Conservation (phyloP, 495 filamentous ascomycete genomes). For the Xylona heveae region DNA sequence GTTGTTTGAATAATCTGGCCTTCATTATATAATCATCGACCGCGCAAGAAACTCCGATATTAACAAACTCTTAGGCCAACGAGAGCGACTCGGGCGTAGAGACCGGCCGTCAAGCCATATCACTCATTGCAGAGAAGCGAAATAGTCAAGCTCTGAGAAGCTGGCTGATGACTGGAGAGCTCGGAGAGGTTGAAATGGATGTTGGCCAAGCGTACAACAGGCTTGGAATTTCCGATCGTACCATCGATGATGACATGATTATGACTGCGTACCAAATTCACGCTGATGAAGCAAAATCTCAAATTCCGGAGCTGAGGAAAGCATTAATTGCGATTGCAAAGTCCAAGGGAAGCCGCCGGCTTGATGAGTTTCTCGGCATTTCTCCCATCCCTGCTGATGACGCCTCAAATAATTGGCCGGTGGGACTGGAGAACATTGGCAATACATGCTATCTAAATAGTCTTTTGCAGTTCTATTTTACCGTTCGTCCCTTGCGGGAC, state of each 20-base stretch:
- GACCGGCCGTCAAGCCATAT: slow-evolving; percentile 29
- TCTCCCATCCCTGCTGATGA: slow-evolving; percentile 15
- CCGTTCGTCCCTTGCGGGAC: slow-evolving; percentile 60
- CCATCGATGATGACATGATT: slow-evolving; percentile 26
- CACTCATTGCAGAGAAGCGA: slow-evolving; percentile 31
- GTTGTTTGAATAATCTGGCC: no score
- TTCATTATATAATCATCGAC: neutral
- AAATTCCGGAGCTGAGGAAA: slow-evolving; percentile 23
- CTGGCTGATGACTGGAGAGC: slow-evolving; percentile 32
- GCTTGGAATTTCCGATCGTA: slow-evolving; percentile 31
- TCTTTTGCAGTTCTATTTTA: slow-evolving; percentile 86
- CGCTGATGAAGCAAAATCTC: slow-evolving; percentile 22
- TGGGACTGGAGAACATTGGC: slow-evolving; percentile 78
- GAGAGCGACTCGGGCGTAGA: slow-evolving; percentile 27
- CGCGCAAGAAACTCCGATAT: neutral
- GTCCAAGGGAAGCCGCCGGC: slow-evolving; percentile 21
- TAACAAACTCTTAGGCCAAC: slow-evolving; percentile 9
- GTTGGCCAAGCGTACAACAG: slow-evolving; percentile 32
- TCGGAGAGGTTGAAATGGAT: slow-evolving; percentile 31
- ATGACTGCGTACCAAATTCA: slow-evolving; percentile 27
- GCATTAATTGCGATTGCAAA: slow-evolving; percentile 29
- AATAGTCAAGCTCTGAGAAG: slow-evolving; percentile 30
- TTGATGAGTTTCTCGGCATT: slow-evolving; percentile 12
- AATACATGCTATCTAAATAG: slow-evolving; percentile 98
- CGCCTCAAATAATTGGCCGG: slow-evolving; percentile 34